Evolutionary conservation across 371 early-diverging fungal species (phyloP).

Genomic region (Zopfochytrium polystomum): DNA sequence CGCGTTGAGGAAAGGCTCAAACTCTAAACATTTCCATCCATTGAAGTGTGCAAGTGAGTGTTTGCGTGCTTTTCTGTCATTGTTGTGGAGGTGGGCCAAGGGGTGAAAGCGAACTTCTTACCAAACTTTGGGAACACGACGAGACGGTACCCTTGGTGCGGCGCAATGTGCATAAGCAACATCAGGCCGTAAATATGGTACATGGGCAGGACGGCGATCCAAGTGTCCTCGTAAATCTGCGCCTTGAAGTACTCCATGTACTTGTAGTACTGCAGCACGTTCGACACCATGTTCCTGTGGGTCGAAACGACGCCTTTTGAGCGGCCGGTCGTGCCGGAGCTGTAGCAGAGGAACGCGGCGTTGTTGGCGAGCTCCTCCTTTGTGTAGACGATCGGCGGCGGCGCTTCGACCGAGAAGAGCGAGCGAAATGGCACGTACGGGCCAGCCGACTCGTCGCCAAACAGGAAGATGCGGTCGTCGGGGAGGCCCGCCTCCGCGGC

Average conservation of each 20-base stretch:
- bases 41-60: constrained; percentile 32
- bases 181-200: constrained; percentile 71
- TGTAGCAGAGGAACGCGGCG: constrained; percentile 81
- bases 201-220: constrained; percentile 71
- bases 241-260: constrained; percentile 2
- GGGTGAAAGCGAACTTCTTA: too few species aligned
- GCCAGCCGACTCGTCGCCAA: constrained; percentile 45
- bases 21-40: constrained; percentile 9
- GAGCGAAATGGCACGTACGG: constrained; percentile 16
- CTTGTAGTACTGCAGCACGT: constrained; percentile 54
- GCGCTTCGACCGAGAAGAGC: constrained; percentile 24
- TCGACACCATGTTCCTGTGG: constrained; percentile 70
- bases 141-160: constrained; percentile 38
- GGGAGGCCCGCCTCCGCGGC: constrained; percentile 58
- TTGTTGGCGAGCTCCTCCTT: constrained; percentile 40
- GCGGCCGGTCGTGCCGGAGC: constrained; percentile 83
- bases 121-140: constrained; percentile 62
- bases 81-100: too few species aligned
- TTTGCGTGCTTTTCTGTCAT: too few species aligned
- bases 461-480: constrained; percentile 48
- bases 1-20: constrained; percentile 46
- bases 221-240: constrained; percentile 21
- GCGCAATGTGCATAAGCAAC: constrained; percentile 8
- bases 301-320: constrained; percentile 73
- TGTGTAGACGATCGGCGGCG: constrained; percentile 22